These are phyloP conservation scores for Escovopsis sp. DNA, from an alignment of 2,329 filamentous ascomycete species.

Conservation along the genomic window DNA sequence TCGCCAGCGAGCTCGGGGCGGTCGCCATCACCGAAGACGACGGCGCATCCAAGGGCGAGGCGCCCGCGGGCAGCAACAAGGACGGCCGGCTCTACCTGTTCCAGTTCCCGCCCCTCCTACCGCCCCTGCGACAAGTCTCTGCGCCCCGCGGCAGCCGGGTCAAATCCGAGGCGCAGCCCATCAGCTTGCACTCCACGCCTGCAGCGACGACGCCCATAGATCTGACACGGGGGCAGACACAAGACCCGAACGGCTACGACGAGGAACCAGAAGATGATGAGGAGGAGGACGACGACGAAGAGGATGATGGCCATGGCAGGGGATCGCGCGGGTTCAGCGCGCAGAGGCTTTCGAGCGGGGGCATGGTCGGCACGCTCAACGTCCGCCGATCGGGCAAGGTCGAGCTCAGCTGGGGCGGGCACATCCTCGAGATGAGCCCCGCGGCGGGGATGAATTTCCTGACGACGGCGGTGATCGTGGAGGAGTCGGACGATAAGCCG, in stretches of 20 bases:
- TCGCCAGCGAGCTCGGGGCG: conserved; percentile 28
- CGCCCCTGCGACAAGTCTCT: conserved; percentile 29
- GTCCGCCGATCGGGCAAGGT: conserved; percentile 47
- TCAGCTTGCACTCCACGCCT: conserved; percentile 20
- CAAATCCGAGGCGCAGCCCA: conserved; percentile 22
- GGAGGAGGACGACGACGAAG: conserved; percentile 13
- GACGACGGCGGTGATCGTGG: conserved; percentile 43
- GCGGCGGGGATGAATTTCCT: conserved; percentile 40
- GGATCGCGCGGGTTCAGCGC: conserved; percentile 20
- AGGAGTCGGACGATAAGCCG: conserved; percentile 39
- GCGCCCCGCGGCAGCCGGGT: conserved; percentile 9
- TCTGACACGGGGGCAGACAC: conserved; percentile 21
- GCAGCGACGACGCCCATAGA: conserved; percentile 20
- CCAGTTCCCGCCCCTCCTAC: conserved; percentile 47
- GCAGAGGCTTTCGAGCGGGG: conserved; percentile 31
- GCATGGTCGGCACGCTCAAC: conserved; percentile 43
- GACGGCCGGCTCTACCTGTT: conserved; percentile 48
- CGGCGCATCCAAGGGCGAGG: conserved; percentile 13
- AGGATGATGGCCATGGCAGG: conserved; percentile 18
- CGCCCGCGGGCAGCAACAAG: conserved; percentile 15
- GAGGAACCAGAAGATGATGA: conserved; percentile 7
- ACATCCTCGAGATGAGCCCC: conserved; percentile 33
- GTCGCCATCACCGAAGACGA: conserved; percentile 17
- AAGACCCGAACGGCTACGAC: too few species aligned
- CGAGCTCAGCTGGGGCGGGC: conserved; percentile 48